These are phyloP conservation scores for Salix purpurea DNA, from an alignment of 345 rosid species.

Conservation along the genomic window DNA sequence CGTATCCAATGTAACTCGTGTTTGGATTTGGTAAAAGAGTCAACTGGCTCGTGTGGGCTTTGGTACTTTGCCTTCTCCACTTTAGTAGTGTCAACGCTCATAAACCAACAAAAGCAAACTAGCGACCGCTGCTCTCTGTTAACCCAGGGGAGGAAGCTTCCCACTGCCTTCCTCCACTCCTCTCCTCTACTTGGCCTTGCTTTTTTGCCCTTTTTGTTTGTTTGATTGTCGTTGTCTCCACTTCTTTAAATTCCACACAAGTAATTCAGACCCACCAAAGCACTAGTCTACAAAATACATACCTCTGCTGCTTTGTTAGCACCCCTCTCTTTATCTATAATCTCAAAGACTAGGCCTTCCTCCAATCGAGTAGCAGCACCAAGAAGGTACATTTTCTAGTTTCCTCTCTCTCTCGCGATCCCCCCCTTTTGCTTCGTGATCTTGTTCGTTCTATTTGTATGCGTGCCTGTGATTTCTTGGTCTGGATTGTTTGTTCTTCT, in stretches of 20 bases:
- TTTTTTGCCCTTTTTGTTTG: slow-evolving; percentile 11
- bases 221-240: slow-evolving; percentile 7
- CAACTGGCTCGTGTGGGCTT: slow-evolving; percentile 15
- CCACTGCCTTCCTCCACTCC: slow-evolving; percentile 40
- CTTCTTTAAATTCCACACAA: slow-evolving; percentile 5
- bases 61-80: not conserved
- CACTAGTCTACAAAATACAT: not conserved
- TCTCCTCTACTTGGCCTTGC: not conserved
- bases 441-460: slow-evolving; percentile 4
- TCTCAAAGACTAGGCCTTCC: not conserved
- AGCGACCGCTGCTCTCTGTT: not conserved
- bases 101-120: slow-evolving; percentile 28
- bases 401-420: not conserved
- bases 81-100: slow-evolving; percentile 57
- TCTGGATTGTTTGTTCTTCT: not conserved
- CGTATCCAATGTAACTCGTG: slow-evolving; percentile 8
- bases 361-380: not conserved
- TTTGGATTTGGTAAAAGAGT: not conserved
- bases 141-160: slow-evolving; percentile 50
- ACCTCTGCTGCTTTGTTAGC: not conserved
- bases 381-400: slow-evolving; percentile 12
- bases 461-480: not conserved
- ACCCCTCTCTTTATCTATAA: not conserved
- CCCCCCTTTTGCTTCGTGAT: not conserved
- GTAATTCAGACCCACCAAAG: not conserved